Conservation (phyloP, 129 eudicot genomes). For the Artemisia argyi region DNA sequence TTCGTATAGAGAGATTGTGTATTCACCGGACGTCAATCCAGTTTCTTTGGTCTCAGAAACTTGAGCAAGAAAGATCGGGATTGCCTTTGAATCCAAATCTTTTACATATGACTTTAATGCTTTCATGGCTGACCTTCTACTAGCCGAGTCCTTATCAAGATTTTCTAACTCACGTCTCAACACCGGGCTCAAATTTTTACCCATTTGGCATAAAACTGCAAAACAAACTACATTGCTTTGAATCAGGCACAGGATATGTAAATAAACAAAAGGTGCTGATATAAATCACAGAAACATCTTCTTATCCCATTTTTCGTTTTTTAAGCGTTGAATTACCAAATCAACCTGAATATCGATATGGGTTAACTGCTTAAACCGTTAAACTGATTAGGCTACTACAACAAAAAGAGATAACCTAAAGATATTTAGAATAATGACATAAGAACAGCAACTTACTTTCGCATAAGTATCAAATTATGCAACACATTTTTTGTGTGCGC, state of each 20-base stretch:
- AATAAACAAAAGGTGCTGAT: neutral
- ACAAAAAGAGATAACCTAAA: no score
- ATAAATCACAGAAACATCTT: neutral
- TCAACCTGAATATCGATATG: no score
- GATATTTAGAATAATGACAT: no score
- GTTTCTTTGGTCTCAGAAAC: slow-evolving; percentile 80
- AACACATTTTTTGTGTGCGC: no score
- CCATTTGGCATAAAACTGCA: slow-evolving; percentile 34
- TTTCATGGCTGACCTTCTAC: slow-evolving; percentile 83
- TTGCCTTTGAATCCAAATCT: slow-evolving; percentile 84
- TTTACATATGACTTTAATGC: slow-evolving; percentile 73
- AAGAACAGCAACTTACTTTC: no score
- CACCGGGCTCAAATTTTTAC: slow-evolving; percentile 63
- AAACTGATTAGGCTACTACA: no score
- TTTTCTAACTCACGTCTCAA: slow-evolving; percentile 65
- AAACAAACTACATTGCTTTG: neutral
- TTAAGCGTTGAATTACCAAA: no score
- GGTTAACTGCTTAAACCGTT: no score
- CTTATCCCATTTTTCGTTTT: no score
- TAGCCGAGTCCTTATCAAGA: slow-evolving; percentile 76
- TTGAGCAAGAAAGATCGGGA: slow-evolving; percentile 87
- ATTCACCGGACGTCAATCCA: slow-evolving; percentile 67
- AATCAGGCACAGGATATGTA: neutral
- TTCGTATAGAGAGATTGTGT: slow-evolving; percentile 82
- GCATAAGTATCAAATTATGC: no score